These are phyloP conservation scores for Amanita exitialis DNA, from an alignment of 768 basidiomycete genomes.

Conservation along the genomic window DNA sequence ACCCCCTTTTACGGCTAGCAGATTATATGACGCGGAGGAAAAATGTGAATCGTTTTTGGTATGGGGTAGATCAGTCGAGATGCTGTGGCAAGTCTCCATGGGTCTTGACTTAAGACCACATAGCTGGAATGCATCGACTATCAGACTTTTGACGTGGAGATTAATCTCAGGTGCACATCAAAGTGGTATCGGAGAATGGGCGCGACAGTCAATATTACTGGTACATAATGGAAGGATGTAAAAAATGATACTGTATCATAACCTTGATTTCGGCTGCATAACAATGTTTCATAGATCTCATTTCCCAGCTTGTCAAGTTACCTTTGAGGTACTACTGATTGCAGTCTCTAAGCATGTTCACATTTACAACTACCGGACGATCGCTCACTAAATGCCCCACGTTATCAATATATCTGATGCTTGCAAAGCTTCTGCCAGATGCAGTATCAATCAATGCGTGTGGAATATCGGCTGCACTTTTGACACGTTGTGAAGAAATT, in stretches of 20 bases:
- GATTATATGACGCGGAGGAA: slow-evolving; percentile 24
- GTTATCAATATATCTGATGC: slow-evolving; percentile 14
- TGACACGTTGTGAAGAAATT: neutral
- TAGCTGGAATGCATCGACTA: slow-evolving; percentile 44
- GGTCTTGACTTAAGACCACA: slow-evolving; percentile 14
- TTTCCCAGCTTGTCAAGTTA: slow-evolving; percentile 13
- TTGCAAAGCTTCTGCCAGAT: slow-evolving; percentile 19
- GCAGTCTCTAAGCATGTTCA: neutral
- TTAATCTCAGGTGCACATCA: slow-evolving; percentile 27
- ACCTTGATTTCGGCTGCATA: neutral
- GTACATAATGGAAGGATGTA: neutral
- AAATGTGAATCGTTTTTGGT: slow-evolving; percentile 18
- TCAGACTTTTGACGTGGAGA: slow-evolving; percentile 48
- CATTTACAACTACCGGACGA: neutral
- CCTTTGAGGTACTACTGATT: slow-evolving; percentile 15
- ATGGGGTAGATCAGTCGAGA: slow-evolving; percentile 46
- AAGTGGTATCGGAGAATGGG: slow-evolving; percentile 43
- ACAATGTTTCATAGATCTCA: neutral
- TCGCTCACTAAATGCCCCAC: slow-evolving; percentile 20
- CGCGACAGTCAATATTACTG: slow-evolving; percentile 23
- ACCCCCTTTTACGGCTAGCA: slow-evolving; percentile 23
- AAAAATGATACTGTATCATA: neutral
- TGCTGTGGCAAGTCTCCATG: slow-evolving; percentile 49
- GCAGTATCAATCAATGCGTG: slow-evolving; percentile 18
- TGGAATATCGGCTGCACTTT: slow-evolving; percentile 21